Evolutionary conservation across 2,329 filamentous ascomycete genomes (phyloP), one percentile per base, ranked within the genome.

Genomic region (Geosmithia putterillii): DNA sequence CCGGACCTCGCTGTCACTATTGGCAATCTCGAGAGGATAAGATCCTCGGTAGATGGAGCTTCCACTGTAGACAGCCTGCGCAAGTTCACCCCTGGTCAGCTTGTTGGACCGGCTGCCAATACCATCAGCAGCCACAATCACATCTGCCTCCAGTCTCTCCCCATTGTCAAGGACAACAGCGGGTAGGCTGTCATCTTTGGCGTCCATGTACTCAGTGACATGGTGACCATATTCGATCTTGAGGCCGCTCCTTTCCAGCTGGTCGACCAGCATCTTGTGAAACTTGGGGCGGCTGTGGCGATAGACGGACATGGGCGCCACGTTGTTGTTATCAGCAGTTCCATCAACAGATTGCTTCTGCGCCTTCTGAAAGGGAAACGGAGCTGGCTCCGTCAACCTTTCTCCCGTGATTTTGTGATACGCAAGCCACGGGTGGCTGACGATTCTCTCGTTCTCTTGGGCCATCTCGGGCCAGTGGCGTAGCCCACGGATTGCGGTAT

Each of bases 131-230:
- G 40, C 40, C 9, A 35, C 40, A 9, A 42, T 23, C 15, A 42
- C 15, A 20, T 42, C 40, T 4, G 40, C 40, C 9, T 20, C 28
- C 12, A 42, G 6, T 14, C 17, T 36, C 12, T 20, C 32, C 15
- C 40, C 40, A 3, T 17, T 35, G 10, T 42, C 40, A 20, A 42
- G 40, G n/a, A 35, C n/a, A 23, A 36, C 40, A 25, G 6, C 7
- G 23, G 23, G 23, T 12, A 15, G 15, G 17, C 14, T 23, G 8
- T 42, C 18, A 20, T 34, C 15, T 4, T 17, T 9, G 23, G 71
- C 64, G 51, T 79, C 75, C 47, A 73, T 73, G 49, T 79, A 79
- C 43, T 71, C 63, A 42, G 62, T 57, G 1, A 78, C 71, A 10
- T 58, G 59, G 17, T 70, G 62, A 4, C 68, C 70, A 3, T 79